Evolutionary conservation across 148 eudicot genomes (phyloP), one percentile per base, ranked within the genome.

Genomic region (Rhododendron williamsianum): DNA sequence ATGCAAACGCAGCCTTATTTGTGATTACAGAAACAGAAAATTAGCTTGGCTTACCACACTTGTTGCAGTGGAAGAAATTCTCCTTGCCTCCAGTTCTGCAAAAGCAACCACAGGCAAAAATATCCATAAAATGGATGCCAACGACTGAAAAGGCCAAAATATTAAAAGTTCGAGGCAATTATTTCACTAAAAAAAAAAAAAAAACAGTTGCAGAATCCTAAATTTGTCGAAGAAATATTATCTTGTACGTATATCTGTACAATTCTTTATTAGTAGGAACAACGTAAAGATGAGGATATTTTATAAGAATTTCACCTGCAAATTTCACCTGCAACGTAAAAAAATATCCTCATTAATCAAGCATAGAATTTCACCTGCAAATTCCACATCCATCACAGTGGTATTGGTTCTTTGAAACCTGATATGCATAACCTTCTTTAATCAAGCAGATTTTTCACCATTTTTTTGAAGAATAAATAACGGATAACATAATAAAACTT

Each of bases 321-420:
- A 27, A 27, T 92, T 87, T 95, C 95, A 84, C 98, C n/a, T n/a
- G n/a, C n/a, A n/a, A n/a, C n/a, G n/a, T n/a, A 0, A 33, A 33
- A 33, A 33, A 33, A 33, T 27, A 27, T 27, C 27, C 0, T 27
- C 27, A 27, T 27, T 27, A 27, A 27, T 27, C 27, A 27, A 27
- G 0, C 27, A 27, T 27, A 27, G 27, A 27, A 27, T 27, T 27
- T 27, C 27, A 27, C 27, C 27, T 27, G 27, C 27, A 27, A 27
- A 27, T 92, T 87, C 97, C 95, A 84, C 98, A 95, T 87, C 93
- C 90, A 79, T 93, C 89, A 72, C 97, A 95, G 85, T 95, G 98
- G 86, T 93, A 95, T 82, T 92, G 96, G 82, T 91, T 89, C 92
- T 95, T 95, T 15, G 93, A 91, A 58, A 90, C 93, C 98, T 77